Percentiles rank a stretch among this genome's conserved stretches.
These are phyloP conservation scores for Hypoxylon intermedium DNA, from an alignment of 495 filamentous ascomycete genomes.

Conservation along the genomic window DNA sequence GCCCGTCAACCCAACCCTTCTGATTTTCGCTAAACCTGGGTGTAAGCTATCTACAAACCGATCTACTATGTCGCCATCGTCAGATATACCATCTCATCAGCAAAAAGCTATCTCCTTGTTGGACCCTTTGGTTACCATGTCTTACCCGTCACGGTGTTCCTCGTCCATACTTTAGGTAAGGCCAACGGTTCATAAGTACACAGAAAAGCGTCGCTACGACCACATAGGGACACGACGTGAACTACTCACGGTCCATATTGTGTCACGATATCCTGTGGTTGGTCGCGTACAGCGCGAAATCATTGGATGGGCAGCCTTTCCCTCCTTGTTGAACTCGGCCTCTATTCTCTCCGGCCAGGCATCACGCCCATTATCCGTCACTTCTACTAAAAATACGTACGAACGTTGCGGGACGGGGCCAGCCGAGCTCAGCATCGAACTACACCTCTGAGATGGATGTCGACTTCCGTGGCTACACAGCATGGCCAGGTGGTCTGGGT, in stretches of 20 bases:
- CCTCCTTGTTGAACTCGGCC: conserved; percentile 16
- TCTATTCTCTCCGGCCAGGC: conserved; percentile 16
- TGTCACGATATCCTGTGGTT: conserved; percentile 27
- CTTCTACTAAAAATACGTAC: neutral
- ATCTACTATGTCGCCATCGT: too few relatives aligned
- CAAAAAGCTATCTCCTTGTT: too few relatives aligned
- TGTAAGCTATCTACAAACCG: too few relatives aligned
- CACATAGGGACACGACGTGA: conserved; percentile 30
- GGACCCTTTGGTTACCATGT: too few relatives aligned
- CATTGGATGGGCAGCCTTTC: conserved; percentile 28
- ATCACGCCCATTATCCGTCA: neutral
- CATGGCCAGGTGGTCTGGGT: neutral
- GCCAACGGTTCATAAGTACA: conserved; percentile 7
- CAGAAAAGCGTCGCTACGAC: conserved; percentile 7
- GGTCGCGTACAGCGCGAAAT: conserved; percentile 37
- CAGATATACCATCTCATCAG: too few relatives aligned
- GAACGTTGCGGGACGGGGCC: neutral
- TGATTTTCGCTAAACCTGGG: too few relatives aligned
- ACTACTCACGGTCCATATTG: conserved; percentile 11
- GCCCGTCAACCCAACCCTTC: too few relatives aligned
- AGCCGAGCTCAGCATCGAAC: neutral
- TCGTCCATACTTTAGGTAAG: neutral
- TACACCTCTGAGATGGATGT: neutral
- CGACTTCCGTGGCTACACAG: conserved; percentile 7
- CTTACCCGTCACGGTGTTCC: neutral